These are phyloP conservation scores for Leishmania amazonensis DNA, from an alignment of 208 protist genomes.

Conservation along the genomic window DNA sequence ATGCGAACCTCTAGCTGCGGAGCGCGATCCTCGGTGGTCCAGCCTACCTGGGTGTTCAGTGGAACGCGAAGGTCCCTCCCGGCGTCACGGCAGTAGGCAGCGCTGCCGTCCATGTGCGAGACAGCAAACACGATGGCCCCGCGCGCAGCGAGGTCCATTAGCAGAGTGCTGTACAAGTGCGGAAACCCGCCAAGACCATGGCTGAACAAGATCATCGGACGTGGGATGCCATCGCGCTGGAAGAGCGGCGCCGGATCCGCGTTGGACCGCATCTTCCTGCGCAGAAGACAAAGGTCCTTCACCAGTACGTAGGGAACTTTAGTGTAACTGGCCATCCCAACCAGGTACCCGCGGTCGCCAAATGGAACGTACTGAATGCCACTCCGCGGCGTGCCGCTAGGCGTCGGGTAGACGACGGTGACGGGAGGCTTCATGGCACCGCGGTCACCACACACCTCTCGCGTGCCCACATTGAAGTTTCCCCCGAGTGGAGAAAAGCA, in stretches of 20 bases:
- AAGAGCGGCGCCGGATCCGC: conserved; percentile 44
- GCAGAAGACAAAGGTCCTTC: conserved; percentile 46
- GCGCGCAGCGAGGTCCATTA: conserved; percentile 71
- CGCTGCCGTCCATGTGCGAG: conserved; percentile 82
- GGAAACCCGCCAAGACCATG: conserved; percentile 77
- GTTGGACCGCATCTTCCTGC: conserved; percentile 20
- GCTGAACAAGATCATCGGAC: conserved; percentile 73
- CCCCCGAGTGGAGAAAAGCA: conserved; percentile 56
- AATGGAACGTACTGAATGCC: conserved; percentile 62
- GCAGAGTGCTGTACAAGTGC: conserved; percentile 66
- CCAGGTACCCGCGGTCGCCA: conserved; percentile 53
- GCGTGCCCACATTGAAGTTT: conserved; percentile 45
- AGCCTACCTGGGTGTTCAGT: conserved; percentile 37
- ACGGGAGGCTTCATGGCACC: conserved; percentile 50
- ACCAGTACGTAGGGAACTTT: conserved; percentile 58
- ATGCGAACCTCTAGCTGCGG: conserved; percentile 62
- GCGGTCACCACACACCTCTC: conserved; percentile 34
- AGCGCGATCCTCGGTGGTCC: conserved; percentile 46
- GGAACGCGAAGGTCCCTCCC: conserved; percentile 25
- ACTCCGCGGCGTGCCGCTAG: neutral
- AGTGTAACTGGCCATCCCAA: conserved; percentile 56
- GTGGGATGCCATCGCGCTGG: conserved; percentile 29
- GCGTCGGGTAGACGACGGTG: conserved; percentile 72
- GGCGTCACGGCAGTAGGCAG: conserved; percentile 71
- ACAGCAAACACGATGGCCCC: conserved; percentile 71